These are phyloP conservation scores for Trapa incisa DNA, from an alignment of 345 rosid genomes.

Conservation along the genomic window DNA sequence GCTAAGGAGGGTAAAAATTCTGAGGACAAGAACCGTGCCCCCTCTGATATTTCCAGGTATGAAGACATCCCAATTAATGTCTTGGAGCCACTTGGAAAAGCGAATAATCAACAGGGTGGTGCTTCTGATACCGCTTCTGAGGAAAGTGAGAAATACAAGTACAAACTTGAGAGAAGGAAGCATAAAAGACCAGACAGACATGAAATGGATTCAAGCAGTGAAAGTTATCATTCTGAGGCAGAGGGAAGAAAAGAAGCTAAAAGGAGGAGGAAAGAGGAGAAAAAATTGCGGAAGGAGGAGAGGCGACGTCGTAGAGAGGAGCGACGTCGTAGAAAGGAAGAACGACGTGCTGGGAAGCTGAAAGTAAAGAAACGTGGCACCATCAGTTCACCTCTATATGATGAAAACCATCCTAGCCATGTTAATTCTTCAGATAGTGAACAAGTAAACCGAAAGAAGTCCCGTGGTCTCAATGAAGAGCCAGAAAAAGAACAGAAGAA, in stretches of 20 bases:
- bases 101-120: conserved; percentile 28
- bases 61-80: conserved; percentile 17
- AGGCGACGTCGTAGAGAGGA: conserved; percentile 68
- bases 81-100: conserved; percentile 24
- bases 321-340: conserved; percentile 62
- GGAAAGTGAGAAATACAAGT: conserved; percentile 29
- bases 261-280: conserved; percentile 82
- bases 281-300: conserved; percentile 71
- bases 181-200: conserved; percentile 44
- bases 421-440: conserved; percentile 47
- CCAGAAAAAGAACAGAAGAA: conserved; percentile 47
- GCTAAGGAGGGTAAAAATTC: conserved; percentile 19
- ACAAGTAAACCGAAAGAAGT: conserved; percentile 16
- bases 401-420: conserved; percentile 10
- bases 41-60: conserved; percentile 14
- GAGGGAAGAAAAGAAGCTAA: conserved; percentile 79
- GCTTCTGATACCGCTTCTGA: conserved; percentile 38
- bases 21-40: conserved; percentile 23
- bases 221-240: conserved; percentile 52
- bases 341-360: conserved; percentile 54
- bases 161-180: conserved; percentile 41
- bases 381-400: conserved; percentile 6
- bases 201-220: conserved; percentile 47
- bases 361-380: conserved; percentile 28
- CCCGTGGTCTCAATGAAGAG: conserved; percentile 27